phyloP scores from a whole-genome alignment of 2,329 filamentous ascomycete species.

The Ophiostoma quercus region DNA sequence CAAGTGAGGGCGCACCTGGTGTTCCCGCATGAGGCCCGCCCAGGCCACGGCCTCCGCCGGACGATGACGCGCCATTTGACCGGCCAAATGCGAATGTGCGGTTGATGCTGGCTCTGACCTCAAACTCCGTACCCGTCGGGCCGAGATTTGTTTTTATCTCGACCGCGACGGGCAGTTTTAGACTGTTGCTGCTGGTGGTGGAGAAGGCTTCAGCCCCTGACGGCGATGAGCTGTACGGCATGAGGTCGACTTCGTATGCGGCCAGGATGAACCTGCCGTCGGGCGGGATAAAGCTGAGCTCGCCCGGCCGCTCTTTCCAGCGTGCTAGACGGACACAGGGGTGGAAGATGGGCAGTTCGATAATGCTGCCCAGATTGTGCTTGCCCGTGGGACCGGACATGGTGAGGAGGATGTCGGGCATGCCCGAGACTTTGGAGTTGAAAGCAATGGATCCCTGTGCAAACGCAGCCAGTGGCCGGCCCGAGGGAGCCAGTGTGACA shows the following conservation, averaged over 20 bases:
- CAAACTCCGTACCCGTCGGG: conserved; percentile 72
- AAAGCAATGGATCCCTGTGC: conserved; percentile 92
- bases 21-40: conserved; percentile 49
- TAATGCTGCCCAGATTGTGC: conserved; percentile 64
- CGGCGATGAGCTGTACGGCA: conserved; percentile 46
- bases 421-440: conserved; percentile 87
- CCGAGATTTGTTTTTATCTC: conserved; percentile 80
- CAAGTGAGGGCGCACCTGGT: conserved; percentile 57
- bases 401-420: conserved; percentile 81
- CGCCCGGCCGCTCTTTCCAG: conserved; percentile 83
- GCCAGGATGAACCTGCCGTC: conserved; percentile 91
- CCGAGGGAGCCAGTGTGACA: conserved; percentile 85
- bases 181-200: conserved; percentile 42
- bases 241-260: conserved; percentile 87
- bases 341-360: conserved; percentile 91
- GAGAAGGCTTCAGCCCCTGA: background rate
- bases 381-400: conserved; percentile 78
- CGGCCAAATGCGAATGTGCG: conserved; percentile 49
- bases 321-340: conserved; percentile 86
- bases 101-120: conserved; percentile 70
- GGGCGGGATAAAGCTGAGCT: conserved; percentile 92
- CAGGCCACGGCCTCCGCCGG: conserved; percentile 30
- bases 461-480: conserved; percentile 77
- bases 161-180: conserved; percentile 76
- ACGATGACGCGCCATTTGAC: conserved; percentile 7